Conservation (phyloP, 1,284 basidiomycete genomes). For the Trametes hirsuta region DNA sequence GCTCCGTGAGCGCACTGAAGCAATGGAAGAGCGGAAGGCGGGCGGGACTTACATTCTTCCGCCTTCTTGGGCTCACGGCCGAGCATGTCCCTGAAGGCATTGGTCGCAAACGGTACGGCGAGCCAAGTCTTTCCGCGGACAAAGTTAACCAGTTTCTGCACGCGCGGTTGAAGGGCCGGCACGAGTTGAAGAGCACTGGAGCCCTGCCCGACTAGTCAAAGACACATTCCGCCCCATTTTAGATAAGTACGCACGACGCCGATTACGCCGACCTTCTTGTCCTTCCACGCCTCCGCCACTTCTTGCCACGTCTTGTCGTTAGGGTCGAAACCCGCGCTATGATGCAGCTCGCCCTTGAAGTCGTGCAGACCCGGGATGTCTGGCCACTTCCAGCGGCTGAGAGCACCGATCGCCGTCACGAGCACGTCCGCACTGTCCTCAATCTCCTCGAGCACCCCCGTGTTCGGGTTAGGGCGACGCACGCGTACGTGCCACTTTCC, state of each 20-base stretch:
- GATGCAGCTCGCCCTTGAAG: constrained; percentile 55
- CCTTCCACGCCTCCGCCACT: constrained; percentile 50
- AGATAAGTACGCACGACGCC: constrained; percentile 51
- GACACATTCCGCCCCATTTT: neutral
- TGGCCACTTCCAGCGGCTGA: constrained; percentile 63
- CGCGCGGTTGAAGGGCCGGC: constrained; percentile 57
- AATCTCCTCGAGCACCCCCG: constrained; percentile 45
- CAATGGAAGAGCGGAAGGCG: neutral
- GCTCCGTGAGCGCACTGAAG: neutral
- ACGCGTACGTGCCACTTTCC: constrained; percentile 60
- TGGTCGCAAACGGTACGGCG: constrained; percentile 49
- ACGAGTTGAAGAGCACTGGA: constrained; percentile 70
- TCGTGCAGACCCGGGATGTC: constrained; percentile 54
- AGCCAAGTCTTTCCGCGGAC: constrained; percentile 69
- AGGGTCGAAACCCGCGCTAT: constrained; percentile 61
- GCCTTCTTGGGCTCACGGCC: constrained; percentile 36
- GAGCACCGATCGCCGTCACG: constrained; percentile 51
- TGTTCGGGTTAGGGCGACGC: constrained; percentile 25
- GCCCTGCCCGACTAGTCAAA: constrained; percentile 43
- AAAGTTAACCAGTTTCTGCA: constrained; percentile 55
- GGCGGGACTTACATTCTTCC: constrained; percentile 46
- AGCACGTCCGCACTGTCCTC: constrained; percentile 57
- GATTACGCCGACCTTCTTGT: constrained; percentile 62
- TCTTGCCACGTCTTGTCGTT: constrained; percentile 49
- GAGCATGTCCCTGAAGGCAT: constrained; percentile 43